Evolutionary conservation across 192 early-diverging fungal genomes (phyloP).

Genomic region (Backusella liffmaniae): DNA sequence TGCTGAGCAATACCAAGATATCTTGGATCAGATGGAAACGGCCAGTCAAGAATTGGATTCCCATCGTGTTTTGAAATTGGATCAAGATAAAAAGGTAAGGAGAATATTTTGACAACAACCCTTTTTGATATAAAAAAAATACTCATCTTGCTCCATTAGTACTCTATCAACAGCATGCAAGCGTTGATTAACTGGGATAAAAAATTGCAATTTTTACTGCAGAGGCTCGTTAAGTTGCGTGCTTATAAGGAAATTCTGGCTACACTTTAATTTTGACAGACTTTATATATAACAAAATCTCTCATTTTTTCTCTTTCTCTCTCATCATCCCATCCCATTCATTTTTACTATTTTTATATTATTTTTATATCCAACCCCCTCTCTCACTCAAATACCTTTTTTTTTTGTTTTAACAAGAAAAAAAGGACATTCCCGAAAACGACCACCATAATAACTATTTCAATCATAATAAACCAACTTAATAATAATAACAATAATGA

Average conservation of each 20-base stretch:
- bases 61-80: background rate
- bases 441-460: background rate
- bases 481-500: background rate
- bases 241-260: background rate
- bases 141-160: background rate
- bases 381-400: background rate
- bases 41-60: background rate
- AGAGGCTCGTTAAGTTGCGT: background rate
- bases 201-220: background rate
- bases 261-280: too few relatives aligned
- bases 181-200: slow-evolving; percentile 7
- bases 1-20: background rate
- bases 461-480: background rate
- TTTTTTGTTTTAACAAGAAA: background rate
- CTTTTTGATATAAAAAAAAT: background rate
- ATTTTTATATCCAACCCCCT: background rate
- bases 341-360: background rate
- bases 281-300: too few relatives aligned
- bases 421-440: background rate
- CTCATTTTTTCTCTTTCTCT: too few relatives aligned
- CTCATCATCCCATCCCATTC: too few relatives aligned
- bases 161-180: background rate
- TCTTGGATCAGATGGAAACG: background rate
- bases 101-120: background rate
- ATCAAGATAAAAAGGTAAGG: background rate